phyloP scores from a whole-genome alignment of 75 land plant genomes.

The Selaginella moellendorffii region DNA sequence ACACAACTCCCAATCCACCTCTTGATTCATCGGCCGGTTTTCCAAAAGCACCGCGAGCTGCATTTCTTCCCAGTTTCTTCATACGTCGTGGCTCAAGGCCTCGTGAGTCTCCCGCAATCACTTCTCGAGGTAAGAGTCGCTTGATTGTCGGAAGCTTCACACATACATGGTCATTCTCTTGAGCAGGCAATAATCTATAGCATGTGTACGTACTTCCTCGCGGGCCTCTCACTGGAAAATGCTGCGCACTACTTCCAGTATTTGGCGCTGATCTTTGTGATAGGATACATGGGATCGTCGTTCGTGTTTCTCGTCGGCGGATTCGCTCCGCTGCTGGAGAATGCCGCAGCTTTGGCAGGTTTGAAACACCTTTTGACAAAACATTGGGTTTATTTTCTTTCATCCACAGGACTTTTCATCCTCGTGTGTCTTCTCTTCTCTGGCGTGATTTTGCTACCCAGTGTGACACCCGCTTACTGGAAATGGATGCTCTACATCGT shows the following conservation, averaged over 20 bases:
- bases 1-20: constrained; percentile 32
- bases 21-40: constrained; percentile 18
- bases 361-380: background rate
- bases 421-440: constrained; percentile 19
- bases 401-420: constrained; percentile 17
- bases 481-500: constrained; percentile 22
- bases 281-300: constrained; percentile 23
- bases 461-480: constrained; percentile 19
- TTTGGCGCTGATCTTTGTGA: constrained; percentile 18
- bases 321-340: constrained; percentile 22
- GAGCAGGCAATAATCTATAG: constrained; percentile 21
- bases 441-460: constrained; percentile 22
- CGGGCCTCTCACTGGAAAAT: constrained; percentile 14
- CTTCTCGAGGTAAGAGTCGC: constrained; percentile 24
- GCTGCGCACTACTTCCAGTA: constrained; percentile 15
- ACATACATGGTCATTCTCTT: background rate
- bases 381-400: background rate
- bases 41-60: constrained; percentile 26
- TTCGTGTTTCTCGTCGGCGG: constrained; percentile 21
- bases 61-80: constrained; percentile 34
- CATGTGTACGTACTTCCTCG: constrained; percentile 17
- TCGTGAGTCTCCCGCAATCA: constrained; percentile 28
- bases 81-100: constrained; percentile 26
- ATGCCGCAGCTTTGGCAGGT: constrained; percentile 21
- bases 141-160: background rate